Evolutionary conservation across 1,284 basidiomycete genomes (phyloP).

Genomic region (Leccinum griseonigrum): DNA sequence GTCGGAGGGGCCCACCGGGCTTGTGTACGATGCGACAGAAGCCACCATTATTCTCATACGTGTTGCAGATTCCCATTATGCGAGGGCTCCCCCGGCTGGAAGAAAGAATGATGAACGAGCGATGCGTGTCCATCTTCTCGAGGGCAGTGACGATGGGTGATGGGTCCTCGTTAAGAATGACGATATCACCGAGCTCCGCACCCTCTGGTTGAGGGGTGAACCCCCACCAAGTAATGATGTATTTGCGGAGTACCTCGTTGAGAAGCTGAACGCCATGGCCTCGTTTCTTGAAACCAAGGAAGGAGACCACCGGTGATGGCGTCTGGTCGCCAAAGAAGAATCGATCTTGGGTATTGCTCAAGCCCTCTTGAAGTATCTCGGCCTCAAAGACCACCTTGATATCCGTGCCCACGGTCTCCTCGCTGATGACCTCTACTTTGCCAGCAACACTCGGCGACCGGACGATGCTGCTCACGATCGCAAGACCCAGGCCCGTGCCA

Average conservation of each 20-base stretch:
- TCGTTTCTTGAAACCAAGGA: conserved; percentile 71
- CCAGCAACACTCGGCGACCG: conserved; percentile 85
- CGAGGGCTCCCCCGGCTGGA: conserved; percentile 65
- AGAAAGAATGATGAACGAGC: conserved; percentile 75
- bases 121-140: conserved; percentile 51
- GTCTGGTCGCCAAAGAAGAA: conserved; percentile 47
- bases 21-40: conserved; percentile 88
- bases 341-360: conserved; percentile 40
- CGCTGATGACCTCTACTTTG: conserved; percentile 85
- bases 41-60: conserved; percentile 81
- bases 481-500: conserved; percentile 94
- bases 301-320: conserved; percentile 55
- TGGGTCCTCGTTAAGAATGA: conserved; percentile 83
- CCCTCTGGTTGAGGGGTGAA: conserved; percentile 53
- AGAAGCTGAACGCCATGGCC: conserved; percentile 73
- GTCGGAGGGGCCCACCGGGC: conserved; percentile 80
- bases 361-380: conserved; percentile 52
- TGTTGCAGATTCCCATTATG: conserved; percentile 60
- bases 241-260: conserved; percentile 58
- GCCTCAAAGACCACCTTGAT: conserved; percentile 87
- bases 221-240: conserved; percentile 78
- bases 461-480: conserved; percentile 94
- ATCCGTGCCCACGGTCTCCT: conserved; percentile 90
- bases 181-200: conserved; percentile 63
- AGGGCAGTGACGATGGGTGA: conserved; percentile 57